These are phyloP conservation scores for Apophysomyces sp. DNA, from an alignment of 371 early-diverging fungal species.

Conservation along the genomic window DNA sequence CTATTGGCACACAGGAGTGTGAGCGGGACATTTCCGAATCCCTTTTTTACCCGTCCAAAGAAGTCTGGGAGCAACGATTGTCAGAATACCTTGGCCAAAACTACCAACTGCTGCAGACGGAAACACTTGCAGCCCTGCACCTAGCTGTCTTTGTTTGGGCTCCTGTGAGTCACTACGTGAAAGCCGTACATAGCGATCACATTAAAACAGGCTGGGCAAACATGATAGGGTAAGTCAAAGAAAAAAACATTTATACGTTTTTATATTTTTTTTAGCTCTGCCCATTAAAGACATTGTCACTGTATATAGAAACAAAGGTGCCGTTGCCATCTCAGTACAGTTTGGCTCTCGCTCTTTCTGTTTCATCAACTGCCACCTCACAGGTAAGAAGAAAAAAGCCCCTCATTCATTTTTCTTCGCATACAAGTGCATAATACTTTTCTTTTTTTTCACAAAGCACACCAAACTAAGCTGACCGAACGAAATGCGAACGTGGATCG, in stretches of 20 bases:
- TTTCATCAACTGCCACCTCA: constrained; percentile 76
- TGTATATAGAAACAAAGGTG: constrained; percentile 74
- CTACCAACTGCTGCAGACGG: constrained; percentile 57
- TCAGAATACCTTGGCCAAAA: constrained; percentile 43
- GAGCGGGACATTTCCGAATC: constrained; percentile 63
- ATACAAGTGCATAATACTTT: neutral
- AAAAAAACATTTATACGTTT: neutral
- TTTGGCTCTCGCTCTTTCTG: constrained; percentile 58
- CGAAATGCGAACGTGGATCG: constrained; percentile 42
- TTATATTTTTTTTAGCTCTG: neutral
- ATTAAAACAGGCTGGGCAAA: constrained; percentile 43
- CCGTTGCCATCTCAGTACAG: constrained; percentile 66
- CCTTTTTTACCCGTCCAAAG: constrained; percentile 61
- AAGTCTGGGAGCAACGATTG: constrained; percentile 59
- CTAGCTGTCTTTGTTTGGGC: constrained; percentile 69
- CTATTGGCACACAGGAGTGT: constrained; percentile 78
- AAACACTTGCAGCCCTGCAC: constrained; percentile 70
- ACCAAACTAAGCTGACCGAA: constrained; percentile 31
- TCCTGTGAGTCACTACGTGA: constrained; percentile 49
- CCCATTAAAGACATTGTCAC: neutral
- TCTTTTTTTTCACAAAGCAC: constrained; percentile 18
- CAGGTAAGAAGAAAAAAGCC: constrained; percentile 47
- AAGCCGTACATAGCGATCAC: constrained; percentile 33
- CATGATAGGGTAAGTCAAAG: constrained; percentile 29
- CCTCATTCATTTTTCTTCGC: neutral